These are phyloP conservation scores for Knufia petricola DNA, from an alignment of 2,329 filamentous ascomycete genomes.

Conservation along the genomic window DNA sequence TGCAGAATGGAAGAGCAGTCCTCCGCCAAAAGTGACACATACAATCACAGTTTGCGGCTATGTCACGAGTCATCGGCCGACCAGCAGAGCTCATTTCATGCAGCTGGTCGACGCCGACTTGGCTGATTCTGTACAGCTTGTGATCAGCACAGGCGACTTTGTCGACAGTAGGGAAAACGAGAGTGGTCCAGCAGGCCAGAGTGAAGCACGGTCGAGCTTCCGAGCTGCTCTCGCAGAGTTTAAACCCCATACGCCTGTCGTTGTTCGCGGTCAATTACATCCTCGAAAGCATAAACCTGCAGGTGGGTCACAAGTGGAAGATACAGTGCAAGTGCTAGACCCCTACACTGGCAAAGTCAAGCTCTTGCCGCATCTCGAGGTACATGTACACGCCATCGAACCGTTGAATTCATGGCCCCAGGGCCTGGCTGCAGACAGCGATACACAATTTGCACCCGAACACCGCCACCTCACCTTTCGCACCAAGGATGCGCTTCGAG, in stretches of 20 bases:
- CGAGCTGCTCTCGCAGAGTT: slow-evolving; percentile 35
- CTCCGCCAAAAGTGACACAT: background rate
- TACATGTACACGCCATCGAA: slow-evolving; percentile 53
- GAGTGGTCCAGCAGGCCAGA: background rate
- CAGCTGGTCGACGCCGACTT: slow-evolving; percentile 16
- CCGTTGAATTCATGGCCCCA: slow-evolving; percentile 64
- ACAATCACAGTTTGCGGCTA: slow-evolving; percentile 16
- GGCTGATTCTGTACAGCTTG: slow-evolving; percentile 20
- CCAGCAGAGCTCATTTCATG: slow-evolving; percentile 16
- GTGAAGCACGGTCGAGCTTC: slow-evolving; percentile 2
- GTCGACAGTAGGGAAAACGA: slow-evolving; percentile 17
- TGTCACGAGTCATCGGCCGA: slow-evolving; percentile 18
- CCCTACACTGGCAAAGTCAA: slow-evolving; percentile 20
- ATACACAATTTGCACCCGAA: slow-evolving; percentile 63
- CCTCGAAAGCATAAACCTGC: slow-evolving; percentile 26
- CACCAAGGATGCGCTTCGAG: slow-evolving; percentile 56
- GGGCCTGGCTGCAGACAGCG: slow-evolving; percentile 65
- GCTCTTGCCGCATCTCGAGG: slow-evolving; percentile 39
- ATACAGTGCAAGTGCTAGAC: slow-evolving; percentile 12
- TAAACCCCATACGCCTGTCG: slow-evolving; percentile 45
- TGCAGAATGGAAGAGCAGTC: background rate
- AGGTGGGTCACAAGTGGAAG: slow-evolving; percentile 23
- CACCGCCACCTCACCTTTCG: slow-evolving; percentile 78
- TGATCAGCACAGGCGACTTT: slow-evolving; percentile 7
- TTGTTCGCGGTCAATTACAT: slow-evolving; percentile 42